Evolutionary conservation across 768 basidiomycete species (phyloP), one percentile per base, ranked within the genome.

Genomic region (Collybia mongolica): DNA sequence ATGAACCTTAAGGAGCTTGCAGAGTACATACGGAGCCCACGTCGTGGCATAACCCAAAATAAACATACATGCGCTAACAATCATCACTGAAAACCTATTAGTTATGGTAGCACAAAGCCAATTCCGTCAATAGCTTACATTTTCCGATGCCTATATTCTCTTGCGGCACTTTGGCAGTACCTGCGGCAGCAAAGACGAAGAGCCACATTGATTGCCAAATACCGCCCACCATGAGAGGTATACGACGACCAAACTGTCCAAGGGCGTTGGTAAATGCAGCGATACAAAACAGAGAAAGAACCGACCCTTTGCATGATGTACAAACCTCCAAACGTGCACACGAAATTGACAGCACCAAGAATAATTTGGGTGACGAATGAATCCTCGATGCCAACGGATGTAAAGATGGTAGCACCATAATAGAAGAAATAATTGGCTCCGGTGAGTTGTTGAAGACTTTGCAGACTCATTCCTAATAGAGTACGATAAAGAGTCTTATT

Each of bases 361-460:
- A 91, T 89, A 55, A 89, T 85, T 56, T 91, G 88, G 1, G 82
- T 83, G 42, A 88, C 69, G 59, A 79, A 88, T 19, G 81, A 80
- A 63, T 90, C 85, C 6, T 63, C 43, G 54, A 88, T 77, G 20
- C 88, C 88, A 19, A 90, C 87, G 7, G 80, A 74, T 46, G 72
- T 58, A 70, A 90, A 88, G 48, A 87, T 69, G 0, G 85, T 85
- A 1, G 86, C 84, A 28, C 77, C 78, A 38, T 79, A 80, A 61
- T 86, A 86, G 69, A 83, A 84, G 68, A 84, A 84, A 61, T 83
- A 84, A 64, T 85, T 85, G 3, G 82, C 82, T 18, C 83, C 82
- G 0, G 83, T 88, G 29, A 89, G 76, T 62, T 90, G 87, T 61
- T 90, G 87, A 54, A 88, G 72, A 51, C 74, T 76, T 66, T 90